These are phyloP conservation scores for Aureobasidium sp. DNA, from an alignment of 2,329 filamentous ascomycete genomes.

Conservation along the genomic window DNA sequence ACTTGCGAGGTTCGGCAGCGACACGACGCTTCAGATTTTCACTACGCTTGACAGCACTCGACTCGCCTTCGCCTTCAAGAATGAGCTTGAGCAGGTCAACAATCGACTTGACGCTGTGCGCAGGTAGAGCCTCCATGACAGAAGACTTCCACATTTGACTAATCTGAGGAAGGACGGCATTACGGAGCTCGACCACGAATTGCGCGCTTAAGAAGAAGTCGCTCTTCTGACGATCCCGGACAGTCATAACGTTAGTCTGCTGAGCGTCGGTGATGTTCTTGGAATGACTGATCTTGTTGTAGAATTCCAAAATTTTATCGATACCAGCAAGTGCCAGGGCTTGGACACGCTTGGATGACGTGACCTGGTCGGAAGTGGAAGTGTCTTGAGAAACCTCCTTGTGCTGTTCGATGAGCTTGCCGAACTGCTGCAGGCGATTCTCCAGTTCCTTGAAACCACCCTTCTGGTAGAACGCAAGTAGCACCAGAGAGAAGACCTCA, in stretches of 20 bases:
- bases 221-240: conserved; percentile 46
- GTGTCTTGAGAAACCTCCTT: conserved; percentile 22
- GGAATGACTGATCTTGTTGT: conserved; percentile 62
- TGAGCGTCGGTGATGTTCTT: conserved; percentile 74
- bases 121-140: conserved; percentile 71
- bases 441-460: conserved; percentile 69
- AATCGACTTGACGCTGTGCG: conserved; percentile 65
- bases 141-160: conserved; percentile 76
- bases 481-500: conserved; percentile 56
- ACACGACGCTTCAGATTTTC: conserved; percentile 48
- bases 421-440: conserved; percentile 27
- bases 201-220: conserved; percentile 62
- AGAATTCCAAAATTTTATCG: conserved; percentile 78
- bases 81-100: conserved; percentile 77
- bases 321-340: conserved; percentile 21
- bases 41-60: conserved; percentile 50
- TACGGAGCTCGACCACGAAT: conserved; percentile 77
- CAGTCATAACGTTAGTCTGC: conserved; percentile 46
- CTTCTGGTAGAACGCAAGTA: conserved; percentile 77
- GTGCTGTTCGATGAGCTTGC: conserved; percentile 19
- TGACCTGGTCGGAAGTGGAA: neutral
- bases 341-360: conserved; percentile 10
- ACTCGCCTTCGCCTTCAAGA: conserved; percentile 67
- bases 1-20: conserved; percentile 41
- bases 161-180: conserved; percentile 67